Conservation (phyloP, 176 grass and related monocot species). For the Triticum dicoccoides region DNA sequence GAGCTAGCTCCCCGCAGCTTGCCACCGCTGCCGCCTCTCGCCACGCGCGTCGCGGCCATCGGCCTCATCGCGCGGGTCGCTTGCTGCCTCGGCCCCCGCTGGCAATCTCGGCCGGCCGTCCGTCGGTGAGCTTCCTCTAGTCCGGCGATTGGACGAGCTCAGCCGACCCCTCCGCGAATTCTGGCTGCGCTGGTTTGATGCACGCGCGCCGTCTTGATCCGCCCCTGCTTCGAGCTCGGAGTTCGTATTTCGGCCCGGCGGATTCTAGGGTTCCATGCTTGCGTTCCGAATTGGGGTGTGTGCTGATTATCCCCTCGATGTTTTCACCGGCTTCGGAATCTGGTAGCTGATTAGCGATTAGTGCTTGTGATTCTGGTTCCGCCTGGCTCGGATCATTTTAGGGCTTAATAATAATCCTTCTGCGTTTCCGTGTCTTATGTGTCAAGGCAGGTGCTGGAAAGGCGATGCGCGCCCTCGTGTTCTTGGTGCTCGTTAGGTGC, state of each 20-base stretch:
- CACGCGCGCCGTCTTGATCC: background rate
- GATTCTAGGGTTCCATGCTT: background rate
- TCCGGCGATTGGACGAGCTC: background rate
- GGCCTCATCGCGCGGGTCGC: background rate
- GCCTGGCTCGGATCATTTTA: background rate
- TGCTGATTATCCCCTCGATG: background rate
- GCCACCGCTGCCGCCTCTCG: background rate
- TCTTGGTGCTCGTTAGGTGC: background rate
- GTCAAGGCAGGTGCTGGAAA: constrained; percentile 21
- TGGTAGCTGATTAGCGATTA: background rate
- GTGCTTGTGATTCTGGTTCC: background rate
- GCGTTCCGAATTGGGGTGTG: background rate
- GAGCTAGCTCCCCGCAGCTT: background rate
- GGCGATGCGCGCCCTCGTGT: background rate
- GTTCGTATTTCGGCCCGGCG: background rate
- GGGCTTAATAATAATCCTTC: background rate
- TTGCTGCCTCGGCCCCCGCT: background rate
- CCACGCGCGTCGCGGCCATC: background rate
- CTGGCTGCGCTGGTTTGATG: background rate
- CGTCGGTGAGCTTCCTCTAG: background rate
- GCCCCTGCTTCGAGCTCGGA: constrained; percentile 1
- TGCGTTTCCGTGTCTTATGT: constrained; percentile 18
- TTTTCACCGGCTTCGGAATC: background rate
- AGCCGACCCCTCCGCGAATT: background rate
- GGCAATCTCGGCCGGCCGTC: too few relatives aligned